Evolutionary conservation across 805 yeast species (phyloP).

Genomic region (Hanseniaspora lindneri): DNA sequence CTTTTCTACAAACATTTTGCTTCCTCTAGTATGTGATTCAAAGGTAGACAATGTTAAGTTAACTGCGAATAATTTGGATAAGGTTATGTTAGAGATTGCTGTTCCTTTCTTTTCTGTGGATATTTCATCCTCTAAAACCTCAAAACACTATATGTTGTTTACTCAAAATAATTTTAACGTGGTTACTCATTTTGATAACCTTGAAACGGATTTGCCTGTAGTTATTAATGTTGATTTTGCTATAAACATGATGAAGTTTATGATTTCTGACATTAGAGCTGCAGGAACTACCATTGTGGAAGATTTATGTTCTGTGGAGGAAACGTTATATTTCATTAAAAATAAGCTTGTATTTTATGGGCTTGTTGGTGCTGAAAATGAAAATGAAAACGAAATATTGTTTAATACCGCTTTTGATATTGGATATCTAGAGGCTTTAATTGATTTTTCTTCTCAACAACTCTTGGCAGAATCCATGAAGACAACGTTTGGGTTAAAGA

Average conservation of each 20-base stretch:
- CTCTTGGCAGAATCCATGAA: conserved; percentile 2
- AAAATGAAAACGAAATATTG: no score
- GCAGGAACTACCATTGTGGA: neutral
- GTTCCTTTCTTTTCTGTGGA: neutral
- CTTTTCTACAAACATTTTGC: neutral
- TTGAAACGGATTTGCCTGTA: neutral
- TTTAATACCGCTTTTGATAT: conserved; percentile 6
- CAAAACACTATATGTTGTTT: conserved; percentile 3
- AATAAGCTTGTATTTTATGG: neutral
- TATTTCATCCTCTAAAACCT: neutral
- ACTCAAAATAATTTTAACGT: neutral
- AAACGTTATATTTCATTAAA: neutral
- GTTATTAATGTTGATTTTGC: conserved; percentile 3
- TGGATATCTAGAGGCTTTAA: conserved; percentile 8
- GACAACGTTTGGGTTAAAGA: conserved; percentile 7
- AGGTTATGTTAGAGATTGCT: neutral
- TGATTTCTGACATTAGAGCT: conserved; percentile 9
- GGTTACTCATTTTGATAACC: neutral
- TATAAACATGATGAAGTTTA: neutral
- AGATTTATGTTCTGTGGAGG: neutral
- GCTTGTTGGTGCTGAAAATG: neutral
- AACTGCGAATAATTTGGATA: neutral
- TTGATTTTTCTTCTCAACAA: conserved; percentile 15
- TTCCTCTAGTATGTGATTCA: conserved; percentile 3
- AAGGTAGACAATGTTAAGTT: neutral